Conservation (phyloP, 2,329 filamentous ascomycete species). For the Xylariaceae sp. region DNA sequence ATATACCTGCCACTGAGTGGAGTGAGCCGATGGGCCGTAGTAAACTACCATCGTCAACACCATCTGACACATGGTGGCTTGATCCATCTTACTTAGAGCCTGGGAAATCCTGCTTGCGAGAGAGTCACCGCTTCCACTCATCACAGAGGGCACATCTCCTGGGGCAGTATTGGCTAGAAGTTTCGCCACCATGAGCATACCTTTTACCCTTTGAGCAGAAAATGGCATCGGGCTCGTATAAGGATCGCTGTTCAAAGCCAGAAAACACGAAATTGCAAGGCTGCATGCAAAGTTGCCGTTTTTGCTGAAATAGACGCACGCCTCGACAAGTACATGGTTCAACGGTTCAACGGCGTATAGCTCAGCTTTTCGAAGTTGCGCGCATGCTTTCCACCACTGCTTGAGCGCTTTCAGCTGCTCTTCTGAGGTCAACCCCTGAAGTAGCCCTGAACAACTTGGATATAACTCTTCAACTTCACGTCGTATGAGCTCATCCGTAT, state of each 20-base stretch:
- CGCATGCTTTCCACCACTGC: constrained; percentile 42
- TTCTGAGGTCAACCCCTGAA: constrained; percentile 2
- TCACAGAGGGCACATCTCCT: constrained; percentile 27
- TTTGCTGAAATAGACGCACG: constrained; percentile 49
- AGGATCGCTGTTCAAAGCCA: constrained; percentile 52
- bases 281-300: constrained; percentile 46
- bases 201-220: constrained; percentile 52
- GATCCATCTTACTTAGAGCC: constrained; percentile 49
- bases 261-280: constrained; percentile 51
- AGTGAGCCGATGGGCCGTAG: constrained; percentile 46
- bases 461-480: constrained; percentile 37
- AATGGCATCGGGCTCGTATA: constrained; percentile 55
- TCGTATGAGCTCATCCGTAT: constrained; percentile 27
- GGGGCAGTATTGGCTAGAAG: constrained; percentile 54
- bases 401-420: constrained; percentile 34
- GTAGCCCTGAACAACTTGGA: constrained; percentile 28
- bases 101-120: constrained; percentile 26
- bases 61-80: constrained; percentile 56
- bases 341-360: constrained; percentile 56
- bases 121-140: constrained; percentile 19
- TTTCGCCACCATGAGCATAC: constrained; percentile 54
- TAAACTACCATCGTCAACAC: constrained; percentile 52
- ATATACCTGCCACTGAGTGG: constrained; percentile 50
- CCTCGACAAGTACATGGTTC: constrained; percentile 47
- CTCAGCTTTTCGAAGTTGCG: constrained; percentile 40